Evolutionary conservation across 1,284 basidiomycete species (phyloP).

Genomic region (Fomes fomentarius): DNA sequence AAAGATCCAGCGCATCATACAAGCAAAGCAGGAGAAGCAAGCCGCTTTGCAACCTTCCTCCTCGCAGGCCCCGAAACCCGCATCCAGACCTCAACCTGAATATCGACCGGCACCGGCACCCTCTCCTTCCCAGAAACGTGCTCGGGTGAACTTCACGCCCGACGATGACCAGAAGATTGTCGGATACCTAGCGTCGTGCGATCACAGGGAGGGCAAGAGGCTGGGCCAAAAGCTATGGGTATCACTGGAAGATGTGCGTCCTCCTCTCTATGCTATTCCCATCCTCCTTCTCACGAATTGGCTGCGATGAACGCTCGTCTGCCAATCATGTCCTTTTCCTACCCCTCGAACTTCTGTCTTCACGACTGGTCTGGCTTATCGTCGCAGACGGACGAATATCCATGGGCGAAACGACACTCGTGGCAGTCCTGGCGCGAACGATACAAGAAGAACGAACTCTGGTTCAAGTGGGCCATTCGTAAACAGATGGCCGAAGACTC

Average conservation of each 20-base stretch:
- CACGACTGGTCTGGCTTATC: too few species aligned
- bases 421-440: conserved; percentile 73
- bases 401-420: too few species aligned
- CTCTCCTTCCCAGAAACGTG: not conserved
- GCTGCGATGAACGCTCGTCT: too few species aligned
- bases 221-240: conserved; percentile 75
- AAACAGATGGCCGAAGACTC: not conserved
- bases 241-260: conserved; percentile 34
- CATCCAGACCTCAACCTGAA: too few species aligned
- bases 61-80: not conserved
- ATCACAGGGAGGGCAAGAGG: conserved; percentile 66
- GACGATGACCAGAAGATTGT: conserved; percentile 70
- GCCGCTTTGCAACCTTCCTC: not conserved
- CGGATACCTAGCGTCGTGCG: conserved; percentile 65
- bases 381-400: too few species aligned
- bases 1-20: conserved; percentile 33
- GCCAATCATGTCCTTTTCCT: conserved; percentile 40
- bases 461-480: conserved; percentile 46
- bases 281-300: too few species aligned
- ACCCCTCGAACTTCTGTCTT: too few species aligned
- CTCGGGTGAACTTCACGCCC: conserved; percentile 64
- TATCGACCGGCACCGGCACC: not conserved
- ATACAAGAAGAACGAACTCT: conserved; percentile 67
- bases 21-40: not conserved
- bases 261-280: conserved; percentile 11